phyloP scores from a whole-genome alignment of 2,329 filamentous ascomycete genomes.

The Microsporum ferrugineum region DNA sequence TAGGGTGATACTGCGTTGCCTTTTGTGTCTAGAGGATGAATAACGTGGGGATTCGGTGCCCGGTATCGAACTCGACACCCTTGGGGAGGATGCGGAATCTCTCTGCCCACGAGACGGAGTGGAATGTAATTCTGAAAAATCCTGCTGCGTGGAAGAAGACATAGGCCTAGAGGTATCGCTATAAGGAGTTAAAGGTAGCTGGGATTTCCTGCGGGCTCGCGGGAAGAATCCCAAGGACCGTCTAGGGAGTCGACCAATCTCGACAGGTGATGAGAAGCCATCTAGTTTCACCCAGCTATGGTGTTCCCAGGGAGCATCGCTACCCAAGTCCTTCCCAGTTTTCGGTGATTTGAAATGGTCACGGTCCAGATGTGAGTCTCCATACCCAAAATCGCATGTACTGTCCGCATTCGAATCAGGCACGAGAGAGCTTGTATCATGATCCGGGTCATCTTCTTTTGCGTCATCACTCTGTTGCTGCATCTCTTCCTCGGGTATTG shows the following conservation, averaged over 20 bases:
- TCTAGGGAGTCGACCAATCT: constrained; percentile 74
- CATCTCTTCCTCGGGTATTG: constrained; percentile 25
- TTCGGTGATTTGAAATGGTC: not conserved
- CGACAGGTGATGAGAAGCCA: constrained; percentile 56
- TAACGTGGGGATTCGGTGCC: constrained; percentile 24
- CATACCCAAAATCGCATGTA: not conserved
- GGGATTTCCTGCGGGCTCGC: constrained; percentile 75
- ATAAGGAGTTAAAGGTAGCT: constrained; percentile 18
- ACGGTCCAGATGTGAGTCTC: not conserved
- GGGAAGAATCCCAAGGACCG: constrained; percentile 83
- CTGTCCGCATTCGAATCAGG: not conserved
- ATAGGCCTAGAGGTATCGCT: not conserved
- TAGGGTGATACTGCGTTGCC: constrained; percentile 48
- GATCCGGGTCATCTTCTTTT: not conserved
- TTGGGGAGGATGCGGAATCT: constrained; percentile 17
- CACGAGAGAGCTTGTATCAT: constrained; percentile 4
- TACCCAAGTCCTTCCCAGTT: constrained; percentile 11
- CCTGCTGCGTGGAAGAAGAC: constrained; percentile 29
- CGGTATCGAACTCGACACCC: constrained; percentile 21
- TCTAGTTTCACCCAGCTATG: constrained; percentile 82
- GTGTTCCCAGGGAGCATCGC: constrained; percentile 65
- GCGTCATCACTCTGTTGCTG: not conserved
- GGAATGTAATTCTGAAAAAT: constrained; percentile 55
- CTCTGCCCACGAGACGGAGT: constrained; percentile 23
- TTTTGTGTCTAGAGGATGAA: constrained; percentile 34